A percentile compares a stretch with the other conserved stretches of the same genome.
Conservation (phyloP, 306 rosid species). For the Rosa multiflora region DNA sequence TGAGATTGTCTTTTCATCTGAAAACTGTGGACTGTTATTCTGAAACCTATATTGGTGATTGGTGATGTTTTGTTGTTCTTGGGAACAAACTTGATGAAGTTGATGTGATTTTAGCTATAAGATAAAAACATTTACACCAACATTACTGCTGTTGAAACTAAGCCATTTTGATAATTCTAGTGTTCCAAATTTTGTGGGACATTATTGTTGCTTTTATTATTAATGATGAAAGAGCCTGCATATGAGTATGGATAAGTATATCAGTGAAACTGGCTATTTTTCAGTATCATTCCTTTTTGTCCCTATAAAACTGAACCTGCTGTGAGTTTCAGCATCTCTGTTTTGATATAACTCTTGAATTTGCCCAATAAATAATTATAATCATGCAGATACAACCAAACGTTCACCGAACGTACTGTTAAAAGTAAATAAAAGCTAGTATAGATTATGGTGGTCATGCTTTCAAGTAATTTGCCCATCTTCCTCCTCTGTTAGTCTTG, state of each 20-base stretch:
- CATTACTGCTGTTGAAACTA: constrained; percentile 15
- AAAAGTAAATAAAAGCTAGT: no score
- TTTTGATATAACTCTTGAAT: no score
- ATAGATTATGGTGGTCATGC: no score
- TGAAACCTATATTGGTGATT: constrained; percentile 38
- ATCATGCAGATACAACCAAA: no score
- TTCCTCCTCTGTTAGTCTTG: no score
- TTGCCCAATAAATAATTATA: no score
- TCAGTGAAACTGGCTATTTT: neutral
- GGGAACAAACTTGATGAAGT: constrained; percentile 38
- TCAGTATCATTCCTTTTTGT: neutral
- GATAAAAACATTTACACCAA: constrained; percentile 4
- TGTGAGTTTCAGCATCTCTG: no score
- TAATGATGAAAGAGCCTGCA: neutral
- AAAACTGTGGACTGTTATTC: constrained; percentile 36
- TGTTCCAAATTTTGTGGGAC: constrained; percentile 27
- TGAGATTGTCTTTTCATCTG: constrained; percentile 47
- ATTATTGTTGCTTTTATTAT: constrained; percentile 6
- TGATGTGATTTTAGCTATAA: constrained; percentile 18
- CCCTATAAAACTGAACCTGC: no score
- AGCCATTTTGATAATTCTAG: constrained; percentile 4
- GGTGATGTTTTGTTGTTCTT: constrained; percentile 35
- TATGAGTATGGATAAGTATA: neutral
- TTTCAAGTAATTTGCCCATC: no score
- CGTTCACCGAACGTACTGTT: no score